Evolutionary conservation across 192 early-diverging fungal species (phyloP), one percentile per base, ranked within the genome.

Genomic region (Backusella morwellensis): DNA sequence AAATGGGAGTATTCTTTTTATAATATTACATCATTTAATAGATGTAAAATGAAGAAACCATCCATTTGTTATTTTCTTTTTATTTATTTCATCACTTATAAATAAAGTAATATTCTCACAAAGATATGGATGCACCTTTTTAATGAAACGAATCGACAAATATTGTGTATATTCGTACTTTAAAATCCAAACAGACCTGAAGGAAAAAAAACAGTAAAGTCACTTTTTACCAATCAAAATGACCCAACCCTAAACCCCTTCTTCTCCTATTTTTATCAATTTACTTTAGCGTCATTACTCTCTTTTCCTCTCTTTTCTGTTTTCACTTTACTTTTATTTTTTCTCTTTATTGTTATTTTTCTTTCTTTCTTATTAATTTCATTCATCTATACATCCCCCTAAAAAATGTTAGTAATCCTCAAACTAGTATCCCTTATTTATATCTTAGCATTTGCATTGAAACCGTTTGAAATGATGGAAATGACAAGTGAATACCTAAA

Each of bases 211-310:
- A 23, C 29, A 63, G 32, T 63, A 29, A 63, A 63, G 56, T 63
- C 56, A 63, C 56, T 63, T 63, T 29, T 63, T 63, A 63, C 56
- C 56, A 63, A 63, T 63, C 56, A 63, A 63, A 63, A 63, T 7
- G 9, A 63, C 56, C 56, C 56, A 63, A 63, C 56, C 56, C 56
- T 63, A 11, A 40, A 29, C 56, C 26, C 56, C 56, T 63, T 63
- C 56, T 63, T 63, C 56, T 29, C 56, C 56, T 63, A 63, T 63
- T 63, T 63, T 63, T 63, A 63, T 63, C 56, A 63, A 63, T 63
- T 63, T 29, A 63, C 56, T 63, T 56, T 63, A 29, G 56, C 26
- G 23, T 63, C 29, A 29, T 63, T 29, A 2, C 9, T 29, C 1
- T 63, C n/a, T 63, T 26, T 63, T 29, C 11, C 56, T 29, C 23